These are phyloP conservation scores for Rubia tinctorum DNA, from an alignment of 305 asterid genomes.

Conservation along the genomic window DNA sequence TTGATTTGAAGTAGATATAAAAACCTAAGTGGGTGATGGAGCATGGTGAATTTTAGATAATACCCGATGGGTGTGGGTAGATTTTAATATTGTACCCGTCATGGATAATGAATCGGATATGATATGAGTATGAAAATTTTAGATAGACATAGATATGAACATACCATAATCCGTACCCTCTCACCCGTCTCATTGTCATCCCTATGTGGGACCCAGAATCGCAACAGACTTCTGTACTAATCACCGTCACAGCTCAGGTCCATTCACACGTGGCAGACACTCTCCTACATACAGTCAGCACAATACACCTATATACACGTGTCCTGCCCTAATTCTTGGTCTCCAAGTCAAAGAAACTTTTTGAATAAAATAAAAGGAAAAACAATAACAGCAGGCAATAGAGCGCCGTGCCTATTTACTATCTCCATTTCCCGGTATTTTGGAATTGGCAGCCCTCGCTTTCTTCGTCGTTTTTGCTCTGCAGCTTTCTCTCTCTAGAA, in stretches of 20 bases:
- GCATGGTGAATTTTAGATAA: too few relatives aligned
- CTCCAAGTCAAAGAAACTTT: constrained; percentile 8
- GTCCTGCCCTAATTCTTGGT: constrained; percentile 8
- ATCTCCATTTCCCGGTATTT: constrained; percentile 12
- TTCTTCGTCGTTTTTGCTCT: neutral
- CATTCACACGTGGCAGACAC: constrained; percentile 1
- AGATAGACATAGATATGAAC: too few relatives aligned
- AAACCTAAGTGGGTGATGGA: too few relatives aligned
- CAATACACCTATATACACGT: constrained; percentile 1
- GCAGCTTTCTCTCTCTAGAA: constrained; percentile 7
- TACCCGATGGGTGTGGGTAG: too few relatives aligned
- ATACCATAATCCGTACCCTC: too few relatives aligned
- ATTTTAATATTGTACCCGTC: too few relatives aligned
- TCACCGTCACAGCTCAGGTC: too few relatives aligned
- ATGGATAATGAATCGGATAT: too few relatives aligned
- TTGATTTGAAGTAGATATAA: too few relatives aligned
- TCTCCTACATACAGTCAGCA: neutral
- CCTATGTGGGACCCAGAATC: neutral
- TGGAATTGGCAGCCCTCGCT: neutral
- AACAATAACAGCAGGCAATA: neutral
- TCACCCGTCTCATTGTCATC: too few relatives aligned
- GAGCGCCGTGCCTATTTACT: neutral
- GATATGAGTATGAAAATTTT: too few relatives aligned
- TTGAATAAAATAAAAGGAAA: too few relatives aligned
- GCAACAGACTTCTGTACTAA: neutral